Base-by-base conservation (phyloP, 1,139 yeast species). In the Geotrichum macrosporum region DNA sequence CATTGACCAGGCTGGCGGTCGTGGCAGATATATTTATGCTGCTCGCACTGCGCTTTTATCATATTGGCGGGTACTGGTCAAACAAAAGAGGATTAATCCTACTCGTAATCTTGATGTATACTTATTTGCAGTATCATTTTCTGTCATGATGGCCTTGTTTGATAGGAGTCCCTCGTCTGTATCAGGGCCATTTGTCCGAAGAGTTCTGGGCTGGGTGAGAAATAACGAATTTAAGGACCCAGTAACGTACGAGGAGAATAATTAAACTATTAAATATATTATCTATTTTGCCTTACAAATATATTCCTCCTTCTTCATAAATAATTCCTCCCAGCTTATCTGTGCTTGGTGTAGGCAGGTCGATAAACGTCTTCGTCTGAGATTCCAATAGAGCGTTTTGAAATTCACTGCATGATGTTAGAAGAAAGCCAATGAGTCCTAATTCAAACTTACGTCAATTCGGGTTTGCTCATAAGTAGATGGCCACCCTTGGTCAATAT, bases 401-500 rank as follows among this genome's bases (percentile, higher is more conserved):
- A 19, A 60, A 48, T 6, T 41, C 52, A 2, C 45, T 49, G 15
- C 10, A 31, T 8, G 22, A 2, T 24, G 6, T 6, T 6, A 6
- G 6, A 24, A 24, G 20, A 26, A 18, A 42, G 13, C n/a, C 43
- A 15, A 33, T 12, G 3, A 8, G 24, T 13, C 5, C 13, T 5
- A n/a, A 8, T 19, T 18, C 12, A 15, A 15, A 40, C 50, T 45
- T 39, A 35, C 47, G 4, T 32, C 6, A 13, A 34, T 26, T 18
- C 35, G 19, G 50, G 52, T 5, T 40, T 38, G 34, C 55, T 55
- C 41, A 60, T 60, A 36, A 60, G 41, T 53, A 77, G 57, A 48
- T 71, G 66, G 1, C 69, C 67, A 27, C 61, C 50, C 2, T 58
- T 51, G 16, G 67, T 71, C 49, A 86, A 74, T 50, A 77, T 80